Evolutionary conservation across 805 yeast species (phyloP).

Genomic region (Starmerella davenportii): DNA sequence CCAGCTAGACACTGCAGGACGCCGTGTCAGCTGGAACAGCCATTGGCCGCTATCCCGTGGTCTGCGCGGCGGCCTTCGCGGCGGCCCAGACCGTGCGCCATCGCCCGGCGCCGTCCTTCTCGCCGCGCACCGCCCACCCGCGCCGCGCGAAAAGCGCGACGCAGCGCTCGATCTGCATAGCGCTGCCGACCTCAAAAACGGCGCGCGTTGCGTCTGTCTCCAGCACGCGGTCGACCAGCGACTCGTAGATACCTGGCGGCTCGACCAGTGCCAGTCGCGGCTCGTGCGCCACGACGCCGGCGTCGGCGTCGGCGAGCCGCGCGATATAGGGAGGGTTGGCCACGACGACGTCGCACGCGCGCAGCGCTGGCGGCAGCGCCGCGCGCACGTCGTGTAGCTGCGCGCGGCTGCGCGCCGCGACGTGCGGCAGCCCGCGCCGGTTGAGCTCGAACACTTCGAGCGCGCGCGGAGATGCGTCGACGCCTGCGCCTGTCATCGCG

Average conservation of each 20-base stretch:
- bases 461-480: constrained; percentile 35
- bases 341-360: constrained; percentile 33
- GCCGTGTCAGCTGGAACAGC: neutral
- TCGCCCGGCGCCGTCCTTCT: constrained; percentile 13
- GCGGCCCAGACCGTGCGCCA: constrained; percentile 18
- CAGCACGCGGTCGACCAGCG: constrained; percentile 33
- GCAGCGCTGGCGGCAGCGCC: constrained; percentile 4
- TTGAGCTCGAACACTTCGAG: constrained; percentile 25
- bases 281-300: constrained; percentile 54
- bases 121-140: constrained; percentile 29
- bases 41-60: no score
- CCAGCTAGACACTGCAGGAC: no score
- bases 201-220: constrained; percentile 33
- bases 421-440: constrained; percentile 4
- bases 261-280: constrained; percentile 72
- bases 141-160: constrained; percentile 11
- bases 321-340: constrained; percentile 85
- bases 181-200: constrained; percentile 61
- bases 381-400: constrained; percentile 3
- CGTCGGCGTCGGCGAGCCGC: constrained; percentile 33
- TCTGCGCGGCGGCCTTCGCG: no score
- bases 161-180: constrained; percentile 35
- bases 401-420: constrained; percentile 6
- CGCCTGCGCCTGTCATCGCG: constrained; percentile 36
- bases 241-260: constrained; percentile 47